A percentile compares a stretch with the other conserved stretches of the same genome.
Evolutionary conservation across 1,284 basidiomycete species (phyloP).

Genomic region (Uromyces viciae-fabae): DNA sequence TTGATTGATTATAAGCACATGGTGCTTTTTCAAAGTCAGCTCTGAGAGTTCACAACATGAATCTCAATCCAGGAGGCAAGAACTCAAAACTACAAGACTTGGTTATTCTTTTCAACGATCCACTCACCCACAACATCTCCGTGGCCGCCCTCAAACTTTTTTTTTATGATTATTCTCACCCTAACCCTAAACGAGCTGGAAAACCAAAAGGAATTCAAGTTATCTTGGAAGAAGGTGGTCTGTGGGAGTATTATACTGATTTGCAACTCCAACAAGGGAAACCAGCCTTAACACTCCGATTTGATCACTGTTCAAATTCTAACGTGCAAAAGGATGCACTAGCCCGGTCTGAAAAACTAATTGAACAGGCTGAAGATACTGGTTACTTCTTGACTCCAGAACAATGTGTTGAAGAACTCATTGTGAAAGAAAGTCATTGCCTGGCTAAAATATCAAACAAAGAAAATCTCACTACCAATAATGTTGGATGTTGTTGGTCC

Average conservation of each 20-base stretch:
- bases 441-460: neutral
- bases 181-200: neutral
- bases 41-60: slow-evolving; percentile 10
- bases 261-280: neutral
- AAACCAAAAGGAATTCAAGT: neutral
- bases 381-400: neutral
- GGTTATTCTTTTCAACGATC: neutral
- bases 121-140: neutral
- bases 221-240: neutral
- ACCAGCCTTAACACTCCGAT: neutral
- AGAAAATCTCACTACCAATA: neutral
- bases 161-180: neutral
- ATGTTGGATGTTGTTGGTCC: slow-evolving; percentile 5
- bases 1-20: neutral
- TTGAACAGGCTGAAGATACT: neutral
- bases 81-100: neutral
- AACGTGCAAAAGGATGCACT: neutral
- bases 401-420: neutral
- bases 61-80: neutral
- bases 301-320: neutral
- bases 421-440: neutral
- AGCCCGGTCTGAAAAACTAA: neutral
- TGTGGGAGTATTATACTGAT: neutral
- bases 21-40: slow-evolving; percentile 1
- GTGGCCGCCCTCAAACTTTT: neutral